These are phyloP conservation scores for Daldinia grandis DNA, from an alignment of 495 filamentous ascomycete species.

Conservation along the genomic window DNA sequence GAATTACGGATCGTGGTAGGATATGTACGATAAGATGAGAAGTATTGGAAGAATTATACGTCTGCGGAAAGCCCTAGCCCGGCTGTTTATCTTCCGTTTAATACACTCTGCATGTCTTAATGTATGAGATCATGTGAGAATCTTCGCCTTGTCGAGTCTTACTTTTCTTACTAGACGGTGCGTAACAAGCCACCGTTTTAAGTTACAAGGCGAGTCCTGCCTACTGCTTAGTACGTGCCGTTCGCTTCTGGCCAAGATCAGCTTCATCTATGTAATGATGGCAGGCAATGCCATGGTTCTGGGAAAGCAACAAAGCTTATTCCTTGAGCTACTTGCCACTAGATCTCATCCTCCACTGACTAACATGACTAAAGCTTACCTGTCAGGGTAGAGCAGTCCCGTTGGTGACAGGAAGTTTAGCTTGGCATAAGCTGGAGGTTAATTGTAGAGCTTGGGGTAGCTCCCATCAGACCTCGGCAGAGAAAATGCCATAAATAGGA, in stretches of 20 bases:
- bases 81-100: background rate
- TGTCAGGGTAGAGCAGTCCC: slow-evolving; percentile 12
- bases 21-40: background rate
- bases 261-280: background rate
- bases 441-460: slow-evolving; percentile 3
- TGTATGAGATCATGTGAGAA: background rate
- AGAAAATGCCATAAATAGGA: slow-evolving; percentile 9
- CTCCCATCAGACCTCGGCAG: slow-evolving; percentile 7
- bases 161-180: background rate
- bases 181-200: background rate
- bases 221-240: background rate
- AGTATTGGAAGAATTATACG: background rate
- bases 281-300: background rate
- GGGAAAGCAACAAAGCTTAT: background rate
- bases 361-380: slow-evolving; percentile 9
- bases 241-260: slow-evolving; percentile 13
- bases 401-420: background rate
- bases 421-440: slow-evolving; percentile 16
- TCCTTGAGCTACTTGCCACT: background rate
- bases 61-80: background rate
- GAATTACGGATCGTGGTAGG: background rate
- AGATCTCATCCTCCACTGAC: background rate
- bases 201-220: background rate
- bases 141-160: background rate
- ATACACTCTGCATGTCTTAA: background rate